These are phyloP conservation scores for Neonectria punicea DNA, from an alignment of 2,329 filamentous ascomycete genomes.

Conservation along the genomic window DNA sequence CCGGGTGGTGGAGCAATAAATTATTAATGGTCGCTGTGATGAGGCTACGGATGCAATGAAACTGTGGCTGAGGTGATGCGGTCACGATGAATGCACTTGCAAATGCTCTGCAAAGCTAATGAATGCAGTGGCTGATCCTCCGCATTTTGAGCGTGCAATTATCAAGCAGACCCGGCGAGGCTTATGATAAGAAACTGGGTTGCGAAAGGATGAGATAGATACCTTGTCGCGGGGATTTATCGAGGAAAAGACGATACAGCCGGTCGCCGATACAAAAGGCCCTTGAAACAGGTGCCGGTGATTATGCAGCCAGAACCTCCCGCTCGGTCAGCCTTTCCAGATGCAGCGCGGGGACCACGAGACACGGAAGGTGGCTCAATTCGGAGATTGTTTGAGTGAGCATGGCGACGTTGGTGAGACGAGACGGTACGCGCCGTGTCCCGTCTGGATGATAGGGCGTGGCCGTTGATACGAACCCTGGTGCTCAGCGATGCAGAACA, in stretches of 20 bases:
- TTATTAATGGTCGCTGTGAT: neutral
- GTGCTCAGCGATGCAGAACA: neutral
- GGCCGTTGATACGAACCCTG: neutral
- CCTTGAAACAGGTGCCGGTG: neutral
- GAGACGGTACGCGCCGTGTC: neutral
- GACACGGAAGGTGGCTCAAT: too few species aligned
- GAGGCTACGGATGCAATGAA: neutral
- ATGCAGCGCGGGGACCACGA: too few species aligned
- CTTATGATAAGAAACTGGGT: too few species aligned
- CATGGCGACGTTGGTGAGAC: neutral
- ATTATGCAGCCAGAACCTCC: neutral
- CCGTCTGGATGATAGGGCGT: neutral
- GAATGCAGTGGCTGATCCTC: neutral
- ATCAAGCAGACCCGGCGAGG: too few species aligned
- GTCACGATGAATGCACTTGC: neutral
- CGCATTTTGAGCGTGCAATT: too few species aligned
- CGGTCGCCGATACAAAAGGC: neutral
- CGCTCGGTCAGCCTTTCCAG: too few species aligned
- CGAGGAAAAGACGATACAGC: too few species aligned
- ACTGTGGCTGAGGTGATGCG: neutral
- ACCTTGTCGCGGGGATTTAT: too few species aligned
- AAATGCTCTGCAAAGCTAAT: neutral
- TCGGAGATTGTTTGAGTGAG: neutral
- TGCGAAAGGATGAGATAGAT: neutral
- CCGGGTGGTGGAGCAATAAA: neutral